Conservation (phyloP, 306 rosid species). For the Begonia loranthoides region DNA sequence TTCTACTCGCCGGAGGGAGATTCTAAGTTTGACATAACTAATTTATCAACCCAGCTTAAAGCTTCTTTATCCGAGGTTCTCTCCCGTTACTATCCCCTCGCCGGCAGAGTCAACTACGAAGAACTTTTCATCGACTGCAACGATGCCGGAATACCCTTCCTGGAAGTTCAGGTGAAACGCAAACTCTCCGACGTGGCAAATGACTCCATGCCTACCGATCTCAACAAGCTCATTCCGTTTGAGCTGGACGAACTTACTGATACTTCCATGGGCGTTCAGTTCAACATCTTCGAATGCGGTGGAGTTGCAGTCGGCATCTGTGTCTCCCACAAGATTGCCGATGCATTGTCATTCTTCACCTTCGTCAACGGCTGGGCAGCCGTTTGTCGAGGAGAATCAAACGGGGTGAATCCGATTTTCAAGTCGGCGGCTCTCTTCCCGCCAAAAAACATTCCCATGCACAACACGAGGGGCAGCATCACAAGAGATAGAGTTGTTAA, state of each 20-base stretch:
- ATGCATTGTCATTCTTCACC: conserved; percentile 17
- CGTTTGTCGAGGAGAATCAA: conserved; percentile 3
- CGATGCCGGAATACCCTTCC: conserved; percentile 39
- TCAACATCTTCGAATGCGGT: conserved; percentile 27
- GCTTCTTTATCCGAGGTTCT: conserved; percentile 27
- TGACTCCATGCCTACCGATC: conserved; percentile 2
- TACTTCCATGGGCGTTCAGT: conserved; percentile 22
- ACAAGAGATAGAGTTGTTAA: conserved; percentile 22
- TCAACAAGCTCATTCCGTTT: conserved; percentile 5
- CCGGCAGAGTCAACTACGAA: conserved; percentile 25
- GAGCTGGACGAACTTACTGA: background rate
- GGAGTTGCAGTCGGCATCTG: conserved; percentile 29
- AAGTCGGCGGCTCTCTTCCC: conserved; percentile 40
- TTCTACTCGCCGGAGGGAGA: conserved; percentile 19
- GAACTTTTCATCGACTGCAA: conserved; percentile 24
- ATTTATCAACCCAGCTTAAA: conserved; percentile 16
- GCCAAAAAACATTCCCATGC: conserved; percentile 19
- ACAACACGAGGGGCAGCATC: conserved; percentile 16
- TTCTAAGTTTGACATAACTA: background rate
- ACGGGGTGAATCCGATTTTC: conserved; percentile 17
- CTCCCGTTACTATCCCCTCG: conserved; percentile 34
- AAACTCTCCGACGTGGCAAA: conserved; percentile 17
- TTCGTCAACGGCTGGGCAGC: conserved; percentile 43
- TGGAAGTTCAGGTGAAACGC: conserved; percentile 10
- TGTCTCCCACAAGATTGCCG: conserved; percentile 35